A percentile compares a stretch with the other conserved stretches of the same genome.
phyloP scores from a whole-genome alignment of 805 yeast genomes.

The Dipodascopsis uninucleata region DNA sequence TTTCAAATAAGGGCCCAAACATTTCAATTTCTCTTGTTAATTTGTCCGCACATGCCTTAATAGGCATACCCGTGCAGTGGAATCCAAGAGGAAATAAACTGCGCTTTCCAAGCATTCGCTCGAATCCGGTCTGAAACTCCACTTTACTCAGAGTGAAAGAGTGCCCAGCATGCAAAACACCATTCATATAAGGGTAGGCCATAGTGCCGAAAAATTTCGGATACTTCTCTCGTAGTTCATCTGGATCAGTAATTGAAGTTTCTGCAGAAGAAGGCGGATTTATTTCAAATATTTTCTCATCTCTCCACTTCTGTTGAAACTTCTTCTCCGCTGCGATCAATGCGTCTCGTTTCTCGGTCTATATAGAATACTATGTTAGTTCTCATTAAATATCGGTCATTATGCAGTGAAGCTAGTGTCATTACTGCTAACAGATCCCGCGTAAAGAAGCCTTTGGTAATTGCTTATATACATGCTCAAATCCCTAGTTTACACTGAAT shows the following conservation, averaged over 20 bases:
- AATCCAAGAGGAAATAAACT: constrained; percentile 95
- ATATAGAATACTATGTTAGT: constrained; percentile 31
- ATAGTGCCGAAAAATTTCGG: constrained; percentile 89
- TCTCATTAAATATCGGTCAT: too few species aligned
- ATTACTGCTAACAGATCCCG: too few species aligned
- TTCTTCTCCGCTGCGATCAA: constrained; percentile 82
- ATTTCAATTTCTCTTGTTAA: constrained; percentile 85
- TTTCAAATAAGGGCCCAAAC: constrained; percentile 75
- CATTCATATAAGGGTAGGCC: constrained; percentile 99
- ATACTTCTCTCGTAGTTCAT: constrained; percentile 67
- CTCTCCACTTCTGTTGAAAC: constrained; percentile 83
- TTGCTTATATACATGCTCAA: too few species aligned
- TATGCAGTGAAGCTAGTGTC: too few species aligned
- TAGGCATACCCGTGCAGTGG: constrained; percentile 99
- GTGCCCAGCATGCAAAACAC: constrained; percentile 97
- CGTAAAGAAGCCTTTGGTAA: too few species aligned
- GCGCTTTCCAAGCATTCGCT: constrained; percentile 88
- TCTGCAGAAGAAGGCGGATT: constrained; percentile 81
- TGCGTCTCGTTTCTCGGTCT: constrained; percentile 93
- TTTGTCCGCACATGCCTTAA: constrained; percentile 90
- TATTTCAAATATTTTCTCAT: constrained; percentile 78
- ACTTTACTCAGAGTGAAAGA: constrained; percentile 90
- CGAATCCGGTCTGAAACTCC: constrained; percentile 88
- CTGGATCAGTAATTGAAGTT: constrained; percentile 53
- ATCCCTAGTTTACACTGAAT: too few species aligned